These are phyloP conservation scores for Talaromyces piceae DNA, from an alignment of 2,329 filamentous ascomycete species.

Conservation along the genomic window DNA sequence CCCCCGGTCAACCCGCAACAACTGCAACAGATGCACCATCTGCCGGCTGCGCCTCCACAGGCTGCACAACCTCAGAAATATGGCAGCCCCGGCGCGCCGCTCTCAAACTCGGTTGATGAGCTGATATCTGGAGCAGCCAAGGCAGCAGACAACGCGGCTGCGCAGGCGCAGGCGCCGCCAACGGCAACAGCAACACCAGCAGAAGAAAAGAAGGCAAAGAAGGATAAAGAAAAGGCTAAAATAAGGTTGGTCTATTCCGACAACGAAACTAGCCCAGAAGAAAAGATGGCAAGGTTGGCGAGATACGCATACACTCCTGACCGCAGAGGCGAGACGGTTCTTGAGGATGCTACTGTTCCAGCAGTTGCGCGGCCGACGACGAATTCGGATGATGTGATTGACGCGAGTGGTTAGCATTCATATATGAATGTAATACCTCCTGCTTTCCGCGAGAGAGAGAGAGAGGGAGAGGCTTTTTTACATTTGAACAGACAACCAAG, in stretches of 20 bases:
- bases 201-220: conserved; percentile 55
- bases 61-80: conserved; percentile 17
- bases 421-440: not conserved
- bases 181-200: conserved; percentile 36
- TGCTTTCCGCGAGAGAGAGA: not conserved
- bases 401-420: conserved; percentile 22
- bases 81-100: conserved; percentile 14
- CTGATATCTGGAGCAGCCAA: conserved; percentile 44
- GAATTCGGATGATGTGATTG: conserved; percentile 28
- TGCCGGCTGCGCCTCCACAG: conserved; percentile 29
- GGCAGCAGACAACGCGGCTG: conserved; percentile 35
- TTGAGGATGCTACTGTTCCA: conserved; percentile 28
- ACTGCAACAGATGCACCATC: conserved; percentile 50
- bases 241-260: conserved; percentile 73
- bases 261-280: conserved; percentile 73
- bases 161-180: conserved; percentile 25
- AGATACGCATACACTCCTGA: conserved; percentile 63
- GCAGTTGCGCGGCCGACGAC: conserved; percentile 27
- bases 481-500: conserved; percentile 19
- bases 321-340: conserved; percentile 29
- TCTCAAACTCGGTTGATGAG: conserved; percentile 43
- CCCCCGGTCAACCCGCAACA: conserved; percentile 47
- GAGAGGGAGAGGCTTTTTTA: conserved; percentile 12
- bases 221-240: conserved; percentile 58
- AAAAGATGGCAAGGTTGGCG: conserved; percentile 73